A percentile compares a stretch with the other conserved stretches of the same genome.
These are phyloP conservation scores for Cryptosporidium xiaoi DNA, from an alignment of 169 alveolate species.

Conservation along the genomic window DNA sequence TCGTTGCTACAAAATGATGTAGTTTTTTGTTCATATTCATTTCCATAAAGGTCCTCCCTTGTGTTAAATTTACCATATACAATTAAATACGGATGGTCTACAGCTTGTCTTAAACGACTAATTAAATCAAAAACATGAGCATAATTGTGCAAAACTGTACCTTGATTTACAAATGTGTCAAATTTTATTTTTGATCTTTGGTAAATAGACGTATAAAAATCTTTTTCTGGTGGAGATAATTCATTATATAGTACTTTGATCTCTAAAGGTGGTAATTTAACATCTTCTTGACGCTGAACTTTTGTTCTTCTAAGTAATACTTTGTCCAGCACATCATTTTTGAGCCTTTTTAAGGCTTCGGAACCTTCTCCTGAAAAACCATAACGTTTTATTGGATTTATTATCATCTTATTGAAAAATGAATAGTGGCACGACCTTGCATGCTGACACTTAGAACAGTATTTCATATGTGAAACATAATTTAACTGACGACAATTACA, in stretches of 20 bases:
- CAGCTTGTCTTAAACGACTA: slow-evolving; percentile 91
- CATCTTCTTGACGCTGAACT: slow-evolving; percentile 86
- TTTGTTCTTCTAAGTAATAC: slow-evolving; percentile 87
- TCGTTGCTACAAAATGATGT: neutral
- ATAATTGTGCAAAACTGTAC: slow-evolving; percentile 88
- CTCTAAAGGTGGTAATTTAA: slow-evolving; percentile 85
- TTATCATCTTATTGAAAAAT: slow-evolving; percentile 85
- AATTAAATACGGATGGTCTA: slow-evolving; percentile 90
- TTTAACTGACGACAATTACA: slow-evolving; percentile 85
- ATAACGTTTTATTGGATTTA: slow-evolving; percentile 85
- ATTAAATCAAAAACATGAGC: slow-evolving; percentile 91
- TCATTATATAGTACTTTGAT: slow-evolving; percentile 82
- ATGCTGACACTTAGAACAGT: slow-evolving; percentile 86
- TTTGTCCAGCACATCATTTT: slow-evolving; percentile 76
- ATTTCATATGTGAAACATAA: slow-evolving; percentile 77
- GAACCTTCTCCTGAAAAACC: slow-evolving; percentile 87
- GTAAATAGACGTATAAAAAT: slow-evolving; percentile 86
- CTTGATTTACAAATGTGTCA: slow-evolving; percentile 85
- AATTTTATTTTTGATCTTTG: slow-evolving; percentile 75
- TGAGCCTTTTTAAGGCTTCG: slow-evolving; percentile 70
- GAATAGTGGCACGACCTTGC: slow-evolving; percentile 85
- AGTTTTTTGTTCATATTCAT: neutral
- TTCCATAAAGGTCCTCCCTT: slow-evolving; percentile 1
- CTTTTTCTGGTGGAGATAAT: slow-evolving; percentile 86
- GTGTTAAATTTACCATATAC: slow-evolving; percentile 82